phyloP scores from a whole-genome alignment of 2,329 filamentous ascomycete genomes.

The Aspergillus nomiae region DNA sequence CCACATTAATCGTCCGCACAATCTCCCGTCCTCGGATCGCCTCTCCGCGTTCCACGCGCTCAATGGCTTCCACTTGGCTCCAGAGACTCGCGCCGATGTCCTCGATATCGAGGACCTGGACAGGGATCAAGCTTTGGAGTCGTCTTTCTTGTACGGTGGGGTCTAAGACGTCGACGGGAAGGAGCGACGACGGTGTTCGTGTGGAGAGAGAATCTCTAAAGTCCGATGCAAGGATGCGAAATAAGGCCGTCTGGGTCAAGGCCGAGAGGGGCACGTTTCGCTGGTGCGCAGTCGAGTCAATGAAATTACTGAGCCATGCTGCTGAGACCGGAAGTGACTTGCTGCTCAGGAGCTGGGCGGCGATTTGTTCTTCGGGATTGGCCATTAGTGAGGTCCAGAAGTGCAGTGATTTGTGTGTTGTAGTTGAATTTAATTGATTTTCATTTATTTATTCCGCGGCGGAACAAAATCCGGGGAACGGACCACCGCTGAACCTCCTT shows the following conservation, averaged over 20 bases:
- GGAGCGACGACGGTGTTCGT: constrained; percentile 45
- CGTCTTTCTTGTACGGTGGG: constrained; percentile 56
- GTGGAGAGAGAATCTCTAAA: constrained; percentile 64
- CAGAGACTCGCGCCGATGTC: constrained; percentile 79
- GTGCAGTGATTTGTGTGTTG: neutral
- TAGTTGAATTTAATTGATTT: neutral
- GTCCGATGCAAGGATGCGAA: constrained; percentile 77
- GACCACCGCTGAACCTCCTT: constrained; percentile 29
- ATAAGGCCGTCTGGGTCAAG: constrained; percentile 75
- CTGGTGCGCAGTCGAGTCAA: constrained; percentile 56
- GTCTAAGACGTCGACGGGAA: constrained; percentile 62
- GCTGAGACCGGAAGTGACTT: constrained; percentile 58
- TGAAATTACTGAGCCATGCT: constrained; percentile 66
- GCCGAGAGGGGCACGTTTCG: constrained; percentile 65
- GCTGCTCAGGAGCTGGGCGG: constrained; percentile 56
- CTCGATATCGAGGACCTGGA: constrained; percentile 84
- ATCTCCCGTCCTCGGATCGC: constrained; percentile 72
- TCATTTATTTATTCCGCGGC: neutral
- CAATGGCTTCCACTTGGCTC: constrained; percentile 79
- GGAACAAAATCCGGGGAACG: constrained; percentile 22
- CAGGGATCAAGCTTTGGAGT: constrained; percentile 65
- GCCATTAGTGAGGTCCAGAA: constrained; percentile 25
- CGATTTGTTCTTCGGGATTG: constrained; percentile 38
- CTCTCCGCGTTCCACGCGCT: constrained; percentile 54
- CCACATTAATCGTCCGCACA: constrained; percentile 67